Evolutionary conservation across 345 rosid species (phyloP).

Genomic region (Pistacia vera): DNA sequence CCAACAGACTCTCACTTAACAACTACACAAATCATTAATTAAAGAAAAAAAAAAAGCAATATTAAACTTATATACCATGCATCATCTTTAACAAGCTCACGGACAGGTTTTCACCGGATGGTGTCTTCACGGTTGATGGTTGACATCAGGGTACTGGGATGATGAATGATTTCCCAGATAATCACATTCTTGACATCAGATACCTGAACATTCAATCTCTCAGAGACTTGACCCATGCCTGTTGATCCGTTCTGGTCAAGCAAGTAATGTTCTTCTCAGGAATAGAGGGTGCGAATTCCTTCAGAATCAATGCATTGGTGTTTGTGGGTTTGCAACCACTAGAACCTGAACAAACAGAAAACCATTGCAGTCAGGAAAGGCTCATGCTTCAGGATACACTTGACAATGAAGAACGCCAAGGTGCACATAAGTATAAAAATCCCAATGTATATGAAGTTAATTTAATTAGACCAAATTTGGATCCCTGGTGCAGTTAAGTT

Average conservation of each 20-base stretch:
- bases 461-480: not conserved
- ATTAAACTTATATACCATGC: conserved; percentile 51
- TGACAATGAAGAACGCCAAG: not conserved
- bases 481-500: not conserved
- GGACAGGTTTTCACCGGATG: conserved; percentile 75
- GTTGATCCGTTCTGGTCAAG: conserved; percentile 95
- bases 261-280: conserved; percentile 93
- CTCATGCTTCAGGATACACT: not conserved
- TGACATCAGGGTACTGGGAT: conserved; percentile 96
- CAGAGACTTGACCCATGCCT: conserved; percentile 96
- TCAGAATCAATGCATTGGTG: conserved; percentile 95
- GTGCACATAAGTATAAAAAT: not conserved
- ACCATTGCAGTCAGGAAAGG: not conserved
- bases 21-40: conserved; percentile 3
- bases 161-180: conserved; percentile 99
- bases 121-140: conserved; percentile 80
- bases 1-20: not conserved
- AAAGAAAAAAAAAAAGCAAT: not conserved
- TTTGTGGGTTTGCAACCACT: conserved; percentile 98
- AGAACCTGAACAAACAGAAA: conserved; percentile 60
- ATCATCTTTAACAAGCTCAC: conserved; percentile 86
- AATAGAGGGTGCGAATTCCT: conserved; percentile 96
- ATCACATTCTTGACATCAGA: conserved; percentile 92
- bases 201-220: conserved; percentile 82
- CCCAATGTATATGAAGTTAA: not conserved